Evolutionary conservation across 148 eudicot species (phyloP).

Genomic region (Cornus kousa): DNA sequence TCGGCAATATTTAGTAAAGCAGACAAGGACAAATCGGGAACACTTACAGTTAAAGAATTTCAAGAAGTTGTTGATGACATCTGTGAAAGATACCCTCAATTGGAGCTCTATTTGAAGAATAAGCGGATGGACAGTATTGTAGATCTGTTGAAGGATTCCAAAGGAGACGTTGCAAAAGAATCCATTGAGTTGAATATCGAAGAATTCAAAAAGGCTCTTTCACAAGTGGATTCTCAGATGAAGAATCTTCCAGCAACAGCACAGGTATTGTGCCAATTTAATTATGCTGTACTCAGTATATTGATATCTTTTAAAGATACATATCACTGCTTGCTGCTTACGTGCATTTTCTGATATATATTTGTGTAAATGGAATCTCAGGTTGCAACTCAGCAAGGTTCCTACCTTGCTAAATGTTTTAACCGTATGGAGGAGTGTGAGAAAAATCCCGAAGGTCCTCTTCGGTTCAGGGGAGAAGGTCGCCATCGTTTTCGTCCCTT

Average conservation of each 20-base stretch:
- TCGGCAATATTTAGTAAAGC: constrained; percentile 77
- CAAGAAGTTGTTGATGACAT: constrained; percentile 78
- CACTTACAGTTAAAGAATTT: constrained; percentile 84
- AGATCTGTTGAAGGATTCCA: constrained; percentile 67
- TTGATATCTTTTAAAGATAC: background rate
- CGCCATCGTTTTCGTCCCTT: constrained; percentile 84
- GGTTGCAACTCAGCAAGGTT: constrained; percentile 94
- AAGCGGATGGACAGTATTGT: constrained; percentile 57
- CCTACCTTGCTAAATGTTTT: constrained; percentile 78
- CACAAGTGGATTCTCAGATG: constrained; percentile 73
- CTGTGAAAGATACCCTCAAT: constrained; percentile 88
- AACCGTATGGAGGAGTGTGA: constrained; percentile 83
- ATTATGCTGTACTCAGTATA: background rate
- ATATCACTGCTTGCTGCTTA: background rate
- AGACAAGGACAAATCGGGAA: constrained; percentile 87
- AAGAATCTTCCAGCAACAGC: constrained; percentile 93
- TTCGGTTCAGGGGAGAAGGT: constrained; percentile 78
- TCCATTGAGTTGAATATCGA: constrained; percentile 76
- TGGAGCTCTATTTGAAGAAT: constrained; percentile 74
- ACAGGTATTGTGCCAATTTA: constrained; percentile 39
- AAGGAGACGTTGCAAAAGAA: constrained; percentile 60
- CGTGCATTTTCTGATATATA: background rate
- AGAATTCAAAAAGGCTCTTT: constrained; percentile 65
- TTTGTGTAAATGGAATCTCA: constrained; percentile 16
- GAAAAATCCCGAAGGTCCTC: constrained; percentile 76